A percentile compares a stretch with the other conserved stretches of the same genome.
These are phyloP conservation scores for Erodium moschatum DNA, from an alignment of 441 rosid genomes.

Conservation along the genomic window DNA sequence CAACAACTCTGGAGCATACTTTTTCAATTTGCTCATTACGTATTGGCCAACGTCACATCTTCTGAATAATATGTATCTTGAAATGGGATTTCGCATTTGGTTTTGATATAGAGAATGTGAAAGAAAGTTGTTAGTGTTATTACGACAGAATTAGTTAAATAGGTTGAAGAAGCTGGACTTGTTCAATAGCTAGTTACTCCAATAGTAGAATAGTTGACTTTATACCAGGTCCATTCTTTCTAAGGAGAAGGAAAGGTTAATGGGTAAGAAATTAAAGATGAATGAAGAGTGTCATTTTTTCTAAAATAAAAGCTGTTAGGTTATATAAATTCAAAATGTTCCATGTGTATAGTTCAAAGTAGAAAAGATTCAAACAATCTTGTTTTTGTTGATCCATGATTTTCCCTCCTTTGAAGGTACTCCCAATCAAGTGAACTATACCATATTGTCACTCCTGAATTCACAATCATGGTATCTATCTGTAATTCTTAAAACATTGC, in stretches of 20 bases:
- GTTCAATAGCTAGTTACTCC: neutral
- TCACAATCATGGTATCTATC: conserved; percentile 48
- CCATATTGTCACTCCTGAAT: conserved; percentile 38
- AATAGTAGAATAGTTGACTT: neutral
- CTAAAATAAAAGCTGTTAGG: neutral
- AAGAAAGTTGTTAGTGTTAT: neutral
- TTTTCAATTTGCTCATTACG: too few relatives aligned
- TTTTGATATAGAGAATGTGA: neutral
- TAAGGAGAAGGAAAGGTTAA: neutral
- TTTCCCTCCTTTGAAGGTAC: conserved; percentile 35
- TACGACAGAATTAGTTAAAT: neutral
- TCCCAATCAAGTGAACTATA: conserved; percentile 37
- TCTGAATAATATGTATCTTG: neutral
- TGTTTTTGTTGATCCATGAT: neutral
- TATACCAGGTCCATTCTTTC: neutral
- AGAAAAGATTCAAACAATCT: neutral
- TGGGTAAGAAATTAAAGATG: neutral
- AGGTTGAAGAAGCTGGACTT: neutral
- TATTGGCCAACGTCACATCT: too few relatives aligned
- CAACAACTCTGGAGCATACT: too few relatives aligned
- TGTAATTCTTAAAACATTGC: neutral
- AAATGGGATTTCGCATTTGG: neutral
- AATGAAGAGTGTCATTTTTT: neutral
- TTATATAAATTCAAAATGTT: neutral
- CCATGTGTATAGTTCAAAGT: neutral